A percentile compares a stretch with the other conserved stretches of the same genome.
Conservation (phyloP, 352 stramenopile species). For the Phytophthora sansomeana region DNA sequence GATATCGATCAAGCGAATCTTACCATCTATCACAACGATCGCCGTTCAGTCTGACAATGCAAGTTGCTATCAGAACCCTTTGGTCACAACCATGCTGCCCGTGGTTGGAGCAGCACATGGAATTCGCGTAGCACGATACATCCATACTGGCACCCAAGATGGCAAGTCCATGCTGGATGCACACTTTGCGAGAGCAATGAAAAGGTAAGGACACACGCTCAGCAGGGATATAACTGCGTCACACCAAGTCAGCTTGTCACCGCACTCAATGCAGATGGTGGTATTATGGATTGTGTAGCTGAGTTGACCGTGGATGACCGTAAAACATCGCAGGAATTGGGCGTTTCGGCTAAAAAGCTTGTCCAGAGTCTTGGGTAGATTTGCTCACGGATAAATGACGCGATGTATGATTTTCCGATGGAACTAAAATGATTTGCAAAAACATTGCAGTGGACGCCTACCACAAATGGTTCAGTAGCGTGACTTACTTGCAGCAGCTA, state of each 20-base stretch:
- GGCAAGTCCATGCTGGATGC: constrained; percentile 31
- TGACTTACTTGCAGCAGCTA: too few relatives aligned
- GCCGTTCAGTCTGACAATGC: constrained; percentile 40
- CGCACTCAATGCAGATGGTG: constrained; percentile 30
- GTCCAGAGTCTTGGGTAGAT: too few relatives aligned
- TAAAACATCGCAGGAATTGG: too few relatives aligned
- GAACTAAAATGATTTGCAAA: too few relatives aligned
- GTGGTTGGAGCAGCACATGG: constrained; percentile 17
- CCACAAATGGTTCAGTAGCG: too few relatives aligned
- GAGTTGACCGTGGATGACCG: constrained; percentile 32
- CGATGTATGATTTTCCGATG: too few relatives aligned
- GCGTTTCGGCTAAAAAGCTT: too few relatives aligned
- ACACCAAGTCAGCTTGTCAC: constrained; percentile 29
- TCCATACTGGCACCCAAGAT: constrained; percentile 42
- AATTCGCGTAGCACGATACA: constrained; percentile 18
- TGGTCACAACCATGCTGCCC: constrained; percentile 20
- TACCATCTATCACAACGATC: constrained; percentile 23
- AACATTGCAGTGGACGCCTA: too few relatives aligned
- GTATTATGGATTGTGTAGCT: constrained; percentile 35
- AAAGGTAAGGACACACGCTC: constrained; percentile 16
- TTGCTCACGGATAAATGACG: too few relatives aligned
- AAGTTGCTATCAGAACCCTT: constrained; percentile 31
- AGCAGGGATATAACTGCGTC: constrained; percentile 24
- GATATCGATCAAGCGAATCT: constrained; percentile 16
- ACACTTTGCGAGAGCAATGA: constrained; percentile 34